Evolutionary conservation across 2,329 filamentous ascomycete species (phyloP), one percentile per base, ranked within the genome.

Genomic region (Phialophora macrospora): DNA sequence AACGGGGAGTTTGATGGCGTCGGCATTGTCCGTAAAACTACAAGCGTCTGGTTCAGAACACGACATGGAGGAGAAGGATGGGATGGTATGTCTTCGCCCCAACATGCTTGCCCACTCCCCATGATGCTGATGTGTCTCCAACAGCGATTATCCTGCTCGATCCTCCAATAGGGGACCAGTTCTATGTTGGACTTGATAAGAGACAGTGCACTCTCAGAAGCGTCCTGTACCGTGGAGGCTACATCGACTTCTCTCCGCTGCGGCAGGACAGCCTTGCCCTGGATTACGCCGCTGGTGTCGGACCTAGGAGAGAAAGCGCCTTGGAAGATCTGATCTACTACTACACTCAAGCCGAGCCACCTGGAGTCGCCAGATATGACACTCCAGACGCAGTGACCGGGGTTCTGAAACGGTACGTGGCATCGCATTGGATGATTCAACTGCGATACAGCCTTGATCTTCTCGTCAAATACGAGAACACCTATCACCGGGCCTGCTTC

Each of bases 131-230:
- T 20, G 7, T 17, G 9, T 20, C 24, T 17, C 0, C 30, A 38
- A 38, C 59, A 34, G 34, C 26, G 22, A 46, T 62, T 46, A 55
- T 62, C 24, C 59, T 62, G 22, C 24, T 62, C 4, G 59, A 62
- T 55, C 59, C 59, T 34, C 59, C 59, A 1, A 30, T 62, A 22
- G 49, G 59, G 8, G 59, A 62, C 28, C 28, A 38, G 17, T 38
- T 62, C 49, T 38, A 62, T n/a, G 34, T 62, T 11, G 59, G 59
- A 17, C 20, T 20, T 7, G 49, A 34, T 2, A 55, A 54, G 28
- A 41, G 34, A 20, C 49, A 54, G 17, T 46, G 48, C 20, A 34
- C 48, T 46, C 34, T 34, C 24, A 20, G 34, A 24, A 62, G 32
- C 20, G 41, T 32, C 17, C 32, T 62, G 14, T 62, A 62, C 14